Base-by-base conservation (phyloP, 2,329 filamentous ascomycete genomes). In the Sarocladium oryzae region DNA sequence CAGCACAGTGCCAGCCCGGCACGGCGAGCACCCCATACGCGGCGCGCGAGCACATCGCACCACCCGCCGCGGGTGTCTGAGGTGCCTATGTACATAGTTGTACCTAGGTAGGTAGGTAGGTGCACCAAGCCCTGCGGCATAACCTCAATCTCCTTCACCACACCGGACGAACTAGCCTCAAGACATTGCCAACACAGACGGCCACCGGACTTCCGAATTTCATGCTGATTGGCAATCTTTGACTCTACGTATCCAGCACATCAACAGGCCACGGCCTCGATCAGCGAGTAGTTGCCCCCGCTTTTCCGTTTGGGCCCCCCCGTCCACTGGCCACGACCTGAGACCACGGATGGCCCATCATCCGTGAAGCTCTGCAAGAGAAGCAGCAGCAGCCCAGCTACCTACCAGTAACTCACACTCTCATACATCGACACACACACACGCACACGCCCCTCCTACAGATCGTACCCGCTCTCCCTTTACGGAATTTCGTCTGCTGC, bases 341-440 rank as follows among this genome's bases (percentile, higher is more conserved):
- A 49, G 46, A 49, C 46, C 20, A 37, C 46, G 46, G 46, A 37
- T 37, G 23, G 32, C 20, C 30, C 46, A 16, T 20, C 46, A 16
- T 49, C 46, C 46, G 46, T 49, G 46, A 49, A 37, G 43, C 20
- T 48, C 43, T 33, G 26, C 30, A 21, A 30, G 9, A 23, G n/a
- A 6, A 48, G 43, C 26, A 35, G 43, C 28, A 20, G 6, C n/a
- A 46, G n/a, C n/a, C n/a, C n/a, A n/a, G n/a, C n/a, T n/a, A n/a
- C n/a, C n/a, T n/a, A n/a, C n/a, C n/a, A n/a, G n/a, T n/a, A n/a
- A n/a, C n/a, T n/a, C n/a, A n/a, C n/a, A n/a, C n/a, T n/a, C n/a
- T n/a, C n/a, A n/a, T n/a, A n/a, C n/a, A n/a, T n/a, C n/a, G n/a
- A n/a, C n/a, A n/a, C n/a, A n/a, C n/a, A n/a, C n/a, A n/a, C n/a